These are phyloP conservation scores for Orbilia ellipsospora DNA, from an alignment of 2,329 filamentous ascomycete genomes.

Conservation along the genomic window DNA sequence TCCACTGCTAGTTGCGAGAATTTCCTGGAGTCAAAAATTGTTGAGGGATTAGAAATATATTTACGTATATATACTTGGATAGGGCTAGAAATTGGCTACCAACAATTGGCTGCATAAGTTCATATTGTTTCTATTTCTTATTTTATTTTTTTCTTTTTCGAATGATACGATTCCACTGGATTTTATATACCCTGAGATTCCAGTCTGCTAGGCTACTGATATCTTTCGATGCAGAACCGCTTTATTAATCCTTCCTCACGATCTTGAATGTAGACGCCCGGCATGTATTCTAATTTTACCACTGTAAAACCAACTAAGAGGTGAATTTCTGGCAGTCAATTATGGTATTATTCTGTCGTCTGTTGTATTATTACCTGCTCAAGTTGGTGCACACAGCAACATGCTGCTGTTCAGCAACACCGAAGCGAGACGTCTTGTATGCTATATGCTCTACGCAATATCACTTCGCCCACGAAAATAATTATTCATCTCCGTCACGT, in stretches of 20 bases:
- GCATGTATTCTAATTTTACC: too few species aligned
- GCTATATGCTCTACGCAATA: too few species aligned
- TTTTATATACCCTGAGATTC: neutral
- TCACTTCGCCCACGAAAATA: neutral
- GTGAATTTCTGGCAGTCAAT: neutral
- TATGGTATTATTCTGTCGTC: neutral
- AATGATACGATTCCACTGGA: neutral
- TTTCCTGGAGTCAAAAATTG: neutral
- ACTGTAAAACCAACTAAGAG: too few species aligned
- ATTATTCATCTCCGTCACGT: too few species aligned
- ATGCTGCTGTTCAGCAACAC: neutral
- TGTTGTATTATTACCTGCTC: too few species aligned
- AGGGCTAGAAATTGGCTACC: neutral
- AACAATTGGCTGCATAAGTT: neutral
- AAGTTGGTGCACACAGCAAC: neutral
- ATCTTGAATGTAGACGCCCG: too few species aligned
- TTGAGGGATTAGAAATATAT: too few species aligned
- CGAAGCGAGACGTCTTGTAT: too few species aligned
- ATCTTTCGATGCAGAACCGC: neutral
- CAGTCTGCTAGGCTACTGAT: too few species aligned
- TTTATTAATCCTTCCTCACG: too few species aligned
- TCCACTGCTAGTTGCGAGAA: too few species aligned
- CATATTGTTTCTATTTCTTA: neutral
- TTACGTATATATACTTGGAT: too few species aligned
- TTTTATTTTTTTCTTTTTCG: neutral